Evolutionary conservation across 306 rosid species (phyloP), one percentile per base, ranked within the genome.

Genomic region (Dalbergia cochinchinensis): DNA sequence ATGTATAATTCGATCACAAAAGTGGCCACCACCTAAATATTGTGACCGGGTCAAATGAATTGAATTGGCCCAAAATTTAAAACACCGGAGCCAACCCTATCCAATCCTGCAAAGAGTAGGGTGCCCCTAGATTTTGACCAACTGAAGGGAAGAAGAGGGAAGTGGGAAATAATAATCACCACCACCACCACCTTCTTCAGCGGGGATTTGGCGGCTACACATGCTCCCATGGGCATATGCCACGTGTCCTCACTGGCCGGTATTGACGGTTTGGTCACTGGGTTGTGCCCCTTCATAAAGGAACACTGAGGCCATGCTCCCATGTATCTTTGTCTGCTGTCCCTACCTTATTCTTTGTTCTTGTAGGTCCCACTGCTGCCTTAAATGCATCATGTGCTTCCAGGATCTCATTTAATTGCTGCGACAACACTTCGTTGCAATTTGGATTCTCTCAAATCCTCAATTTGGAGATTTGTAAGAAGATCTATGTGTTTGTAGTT

Each of bases 241-340:
- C 91, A 83, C 86, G 87, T 90, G 87, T 83, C 48, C 42, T 12
- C 35, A 8, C 5, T 54, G 84, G 90, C 90, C 87, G 85, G 90
- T 85, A 83, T 44, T 70, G 91, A 65, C 90, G 88, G 93, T 87
- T 84, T 59, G 54, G 73, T 69, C 88, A 82, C 83, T 78, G 78
- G 58, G 59, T 12, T 73, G 60, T 86, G 93, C 83, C 67, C 72
- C 66, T 80, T 20, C 63, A 39, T 11, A 15, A 8, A 78, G 90
- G 79, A 79, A 79, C 91, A 87, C 18, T 0, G 6, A 57, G 59
- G 15, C 51, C 85, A 66, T 31, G 64, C 67, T 87, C 69, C 87
- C 90, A 87, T 85, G 83, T 62, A 79, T 74, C 74, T 77, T 45
- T 89, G 93, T 91, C 91, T 77, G 8, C 60, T 82, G 84, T 55